Evolutionary conservation across 345 rosid genomes (phyloP), one percentile per base, ranked within the genome.

Genomic region (Cardamine occulta): DNA sequence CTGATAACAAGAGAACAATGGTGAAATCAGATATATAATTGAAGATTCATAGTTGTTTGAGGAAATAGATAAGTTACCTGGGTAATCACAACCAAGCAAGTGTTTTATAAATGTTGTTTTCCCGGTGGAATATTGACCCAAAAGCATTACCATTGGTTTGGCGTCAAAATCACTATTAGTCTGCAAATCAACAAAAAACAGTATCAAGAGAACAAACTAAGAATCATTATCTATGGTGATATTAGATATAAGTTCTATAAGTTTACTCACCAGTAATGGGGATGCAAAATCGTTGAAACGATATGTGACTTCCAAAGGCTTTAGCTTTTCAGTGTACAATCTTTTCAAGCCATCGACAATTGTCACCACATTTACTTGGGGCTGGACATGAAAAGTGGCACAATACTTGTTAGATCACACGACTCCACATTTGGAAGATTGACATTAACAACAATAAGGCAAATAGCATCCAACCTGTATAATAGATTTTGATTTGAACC

Each of bases 51-150:
- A 73, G 0, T 24, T 23, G 13, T 61, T 64, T 2, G 24, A 53
- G 28, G 28, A 66, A 19, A 17, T 23, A 6, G 31, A 35, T 17
- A 64, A 37, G 81, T 60, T 77, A 88, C 99, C 97, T 74, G 98
- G 98, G 58, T 92, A 95, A 53, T 89, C 83, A 67, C 94, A 78
- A 74, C 79, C 88, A 14, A 95, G 86, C 80, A 95, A 77, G 80
- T 95, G 98, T 79, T 95, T 90, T 58, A 95, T 88, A 70, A 92
- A 95, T 39, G 99, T 92, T 19, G 99, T 92, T 84, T 95, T 95
- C 6, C 99, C 98, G 0, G 99, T 95, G 42, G 99, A 95, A 62
- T 95, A 90, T 71, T 95, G 99, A 74, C 98, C 99, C 84, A 92
- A 81, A 23, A 92, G 93, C 99, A 92, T 93, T 18, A 90, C 97